Evolutionary conservation across 2,329 filamentous ascomycete genomes (phyloP).

Genomic region (Aureobasidium pullulans): DNA sequence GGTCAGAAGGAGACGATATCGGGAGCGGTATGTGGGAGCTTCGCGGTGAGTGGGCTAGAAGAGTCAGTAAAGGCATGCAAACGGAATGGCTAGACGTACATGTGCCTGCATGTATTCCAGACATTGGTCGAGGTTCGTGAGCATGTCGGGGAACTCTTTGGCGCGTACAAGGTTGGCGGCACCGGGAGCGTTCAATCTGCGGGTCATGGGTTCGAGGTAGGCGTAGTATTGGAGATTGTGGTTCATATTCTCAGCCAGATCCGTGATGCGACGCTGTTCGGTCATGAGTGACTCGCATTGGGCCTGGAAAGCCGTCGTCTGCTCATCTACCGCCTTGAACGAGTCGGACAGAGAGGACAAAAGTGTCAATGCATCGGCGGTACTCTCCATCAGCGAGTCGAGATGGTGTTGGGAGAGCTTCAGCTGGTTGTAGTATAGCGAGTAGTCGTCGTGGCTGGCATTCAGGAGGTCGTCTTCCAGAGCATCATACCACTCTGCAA

Average conservation of each 20-base stretch:
- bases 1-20: conserved; percentile 75
- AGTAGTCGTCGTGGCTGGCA: conserved; percentile 77
- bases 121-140: conserved; percentile 80
- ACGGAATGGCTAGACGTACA: conserved; percentile 41
- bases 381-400: conserved; percentile 68
- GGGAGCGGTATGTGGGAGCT: conserved; percentile 76
- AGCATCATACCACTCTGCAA: conserved; percentile 51
- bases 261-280: conserved; percentile 72
- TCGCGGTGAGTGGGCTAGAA: conserved; percentile 72
- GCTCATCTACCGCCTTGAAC: conserved; percentile 78
- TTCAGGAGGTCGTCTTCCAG: conserved; percentile 64
- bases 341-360: conserved; percentile 74
- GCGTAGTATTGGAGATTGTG: conserved; percentile 91
- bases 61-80: conserved; percentile 18
- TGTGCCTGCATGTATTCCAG: conserved; percentile 87
- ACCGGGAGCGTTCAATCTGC: conserved; percentile 84
- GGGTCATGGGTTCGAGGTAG: conserved; percentile 84
- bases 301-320: conserved; percentile 87
- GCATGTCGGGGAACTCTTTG: conserved; percentile 78
- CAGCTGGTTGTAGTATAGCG: conserved; percentile 74
- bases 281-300: conserved; percentile 82
- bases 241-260: conserved; percentile 74
- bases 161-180: conserved; percentile 79
- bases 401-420: conserved; percentile 75
- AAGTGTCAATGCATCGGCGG: conserved; percentile 65